Conservation (phyloP, 1,139 yeast genomes). For the Blastobotrys indianensis region DNA sequence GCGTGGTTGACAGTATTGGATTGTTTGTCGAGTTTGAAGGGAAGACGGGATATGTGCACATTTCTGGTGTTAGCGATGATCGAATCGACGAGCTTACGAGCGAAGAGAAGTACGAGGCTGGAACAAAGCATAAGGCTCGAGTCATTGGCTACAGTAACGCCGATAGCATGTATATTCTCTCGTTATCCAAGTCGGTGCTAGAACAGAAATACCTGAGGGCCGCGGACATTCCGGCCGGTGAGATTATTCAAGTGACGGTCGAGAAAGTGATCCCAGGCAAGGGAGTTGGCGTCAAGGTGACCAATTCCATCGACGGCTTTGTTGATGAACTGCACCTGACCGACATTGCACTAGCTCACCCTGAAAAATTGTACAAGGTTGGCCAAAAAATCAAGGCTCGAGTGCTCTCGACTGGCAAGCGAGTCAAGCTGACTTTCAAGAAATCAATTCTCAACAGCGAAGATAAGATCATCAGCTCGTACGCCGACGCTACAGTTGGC, state of each 20-base stretch:
- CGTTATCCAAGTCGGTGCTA: conserved; percentile 61
- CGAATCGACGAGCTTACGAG: conserved; percentile 39
- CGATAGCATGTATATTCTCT: conserved; percentile 62
- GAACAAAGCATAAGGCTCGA: conserved; percentile 70
- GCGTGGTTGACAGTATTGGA: conserved; percentile 44
- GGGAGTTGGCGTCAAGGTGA: conserved; percentile 66
- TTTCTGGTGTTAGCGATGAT: conserved; percentile 59
- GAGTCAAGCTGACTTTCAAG: conserved; percentile 64
- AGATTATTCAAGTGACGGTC: conserved; percentile 51
- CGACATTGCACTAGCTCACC: conserved; percentile 77
- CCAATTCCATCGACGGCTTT: conserved; percentile 63
- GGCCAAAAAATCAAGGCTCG: conserved; percentile 79
- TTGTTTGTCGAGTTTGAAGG: conserved; percentile 35
- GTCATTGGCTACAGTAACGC: conserved; percentile 61
- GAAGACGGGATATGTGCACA: conserved; percentile 38
- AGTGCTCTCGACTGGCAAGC: conserved; percentile 41
- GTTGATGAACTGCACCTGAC: conserved; percentile 77
- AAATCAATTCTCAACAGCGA: conserved; percentile 71
- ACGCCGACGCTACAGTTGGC: conserved; percentile 53
- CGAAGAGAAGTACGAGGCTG: conserved; percentile 43
- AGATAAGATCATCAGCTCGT: conserved; percentile 50
- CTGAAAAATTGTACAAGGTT: conserved; percentile 84
- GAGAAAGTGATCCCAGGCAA: conserved; percentile 57
- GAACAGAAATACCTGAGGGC: conserved; percentile 59
- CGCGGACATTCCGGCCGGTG: conserved; percentile 74